phyloP scores from a whole-genome alignment of 208 protist species.

The Crithidia thermophila region DNA sequence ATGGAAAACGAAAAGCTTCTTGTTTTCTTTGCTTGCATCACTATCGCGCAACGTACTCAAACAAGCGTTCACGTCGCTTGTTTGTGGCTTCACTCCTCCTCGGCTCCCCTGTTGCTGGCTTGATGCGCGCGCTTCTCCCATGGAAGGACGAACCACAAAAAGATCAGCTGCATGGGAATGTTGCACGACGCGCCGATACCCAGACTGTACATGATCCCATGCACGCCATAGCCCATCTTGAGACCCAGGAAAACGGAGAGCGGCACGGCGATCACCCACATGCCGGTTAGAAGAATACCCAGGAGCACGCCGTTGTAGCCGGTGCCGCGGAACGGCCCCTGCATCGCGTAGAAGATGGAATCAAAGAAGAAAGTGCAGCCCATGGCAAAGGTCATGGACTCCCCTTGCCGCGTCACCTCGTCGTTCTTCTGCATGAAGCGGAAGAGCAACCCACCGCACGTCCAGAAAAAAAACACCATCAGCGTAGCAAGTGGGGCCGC shows the following conservation, averaged over 20 bases:
- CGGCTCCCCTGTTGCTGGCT: not conserved
- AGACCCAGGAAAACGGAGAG: conserved; percentile 17
- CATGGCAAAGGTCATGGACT: conserved; percentile 1
- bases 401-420: conserved; percentile 23
- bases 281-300: conserved; percentile 6
- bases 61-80: not conserved
- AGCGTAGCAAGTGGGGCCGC: not conserved
- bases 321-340: conserved; percentile 38
- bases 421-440: conserved; percentile 30
- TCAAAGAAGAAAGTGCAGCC: conserved; percentile 30
- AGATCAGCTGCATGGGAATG: conserved; percentile 11
- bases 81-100: not conserved
- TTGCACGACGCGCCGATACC: not conserved
- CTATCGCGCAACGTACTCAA: too few species aligned
- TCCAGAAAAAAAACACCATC: not conserved
- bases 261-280: conserved; percentile 43
- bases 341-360: conserved; percentile 32
- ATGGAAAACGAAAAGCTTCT: not conserved
- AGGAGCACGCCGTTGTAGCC: conserved; percentile 24
- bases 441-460: not conserved
- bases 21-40: too few species aligned
- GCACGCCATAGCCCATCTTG: conserved; percentile 11
- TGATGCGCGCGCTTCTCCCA: conserved; percentile 5
- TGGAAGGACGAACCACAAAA: conserved; percentile 9
- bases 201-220: conserved; percentile 14